phyloP scores from a whole-genome alignment of 345 rosid genomes.

The Gossypium stocksii region DNA sequence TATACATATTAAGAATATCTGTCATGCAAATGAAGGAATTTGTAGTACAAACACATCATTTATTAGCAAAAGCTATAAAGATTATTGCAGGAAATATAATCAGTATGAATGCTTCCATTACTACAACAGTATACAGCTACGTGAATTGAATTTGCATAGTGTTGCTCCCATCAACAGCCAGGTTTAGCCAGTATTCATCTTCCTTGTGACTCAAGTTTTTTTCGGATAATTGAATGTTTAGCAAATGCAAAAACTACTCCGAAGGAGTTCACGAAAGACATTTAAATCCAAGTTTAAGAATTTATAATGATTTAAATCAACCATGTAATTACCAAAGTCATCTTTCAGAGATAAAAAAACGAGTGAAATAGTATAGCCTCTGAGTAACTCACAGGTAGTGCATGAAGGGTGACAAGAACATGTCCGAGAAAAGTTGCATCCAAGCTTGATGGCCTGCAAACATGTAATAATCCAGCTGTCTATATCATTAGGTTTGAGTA shows the following conservation, averaged over 20 bases:
- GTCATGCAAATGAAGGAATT: background rate
- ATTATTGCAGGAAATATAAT: background rate
- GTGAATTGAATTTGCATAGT: background rate
- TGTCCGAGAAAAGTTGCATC: conserved; percentile 75
- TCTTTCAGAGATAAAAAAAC: conserved; percentile 6
- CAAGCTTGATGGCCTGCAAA: conserved; percentile 80
- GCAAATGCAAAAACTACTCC: background rate
- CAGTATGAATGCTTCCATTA: background rate
- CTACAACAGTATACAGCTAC: background rate
- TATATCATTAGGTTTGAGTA: background rate
- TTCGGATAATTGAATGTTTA: background rate
- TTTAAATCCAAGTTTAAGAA: background rate
- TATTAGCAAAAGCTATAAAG: background rate
- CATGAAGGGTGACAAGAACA: conserved; percentile 64
- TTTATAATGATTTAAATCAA: background rate
- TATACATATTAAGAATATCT: background rate
- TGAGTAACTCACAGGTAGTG: conserved; percentile 66
- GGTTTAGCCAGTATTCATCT: background rate
- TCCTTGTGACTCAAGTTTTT: background rate
- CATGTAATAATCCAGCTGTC: background rate
- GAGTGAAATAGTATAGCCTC: background rate
- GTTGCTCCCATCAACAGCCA: background rate
- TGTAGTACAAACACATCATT: background rate
- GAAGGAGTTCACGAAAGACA: background rate
- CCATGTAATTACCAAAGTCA: background rate